Base-by-base conservation (phyloP, 345 rosid genomes). In the Lepidium aucheri region DNA sequence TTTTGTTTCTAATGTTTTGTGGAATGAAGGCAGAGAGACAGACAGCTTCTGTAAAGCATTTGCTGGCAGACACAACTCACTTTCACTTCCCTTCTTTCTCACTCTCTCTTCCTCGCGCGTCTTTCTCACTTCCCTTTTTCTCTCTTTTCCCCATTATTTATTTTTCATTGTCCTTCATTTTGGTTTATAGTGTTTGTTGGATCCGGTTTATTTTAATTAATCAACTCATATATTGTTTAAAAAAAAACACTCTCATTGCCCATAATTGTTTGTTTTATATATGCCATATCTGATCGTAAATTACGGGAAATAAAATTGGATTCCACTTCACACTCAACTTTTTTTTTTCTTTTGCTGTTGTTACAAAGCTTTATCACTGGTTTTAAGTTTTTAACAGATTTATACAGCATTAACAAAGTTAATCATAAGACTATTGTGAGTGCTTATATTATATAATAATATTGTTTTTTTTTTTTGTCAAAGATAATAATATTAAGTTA, bases 41-140 rank as follows among this genome's bases (percentile, higher is more conserved):
- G 68, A 70, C 68, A 71, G 58, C 57, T 57, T 65, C 60, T 72
- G 71, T 65, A 57, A 65, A 65, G 60, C 68, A 63, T 63, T 1
- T 63, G 57, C 58, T 61, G 74, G 40, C 71, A 58, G 76, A 72
- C 71, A 64, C 46, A 72, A 63, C 76, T 39, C 60, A 72, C 54
- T 11, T 72, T 33, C 42, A 20, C 7, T 57, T 41, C 14, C 59
- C 36, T 30, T 38, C 9, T 30, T 44, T 7, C 24, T 18, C 50
- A 63, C 69, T 13, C 75, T 49, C 74, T 53, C 22, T 70, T 14
- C 9, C 14, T 8, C 20, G 16, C 26, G 50, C 50, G 65, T 72
- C 40, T 56, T 6, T 1, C 0, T 6, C 65, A 56, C 52, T 49
- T 13, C 44, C n/a, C 14, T 10, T 24, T 1, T 13, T 26, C 30